Evolutionary conservation across 495 filamentous ascomycete genomes (phyloP).

Genomic region (Cairneyella variabilis): DNA sequence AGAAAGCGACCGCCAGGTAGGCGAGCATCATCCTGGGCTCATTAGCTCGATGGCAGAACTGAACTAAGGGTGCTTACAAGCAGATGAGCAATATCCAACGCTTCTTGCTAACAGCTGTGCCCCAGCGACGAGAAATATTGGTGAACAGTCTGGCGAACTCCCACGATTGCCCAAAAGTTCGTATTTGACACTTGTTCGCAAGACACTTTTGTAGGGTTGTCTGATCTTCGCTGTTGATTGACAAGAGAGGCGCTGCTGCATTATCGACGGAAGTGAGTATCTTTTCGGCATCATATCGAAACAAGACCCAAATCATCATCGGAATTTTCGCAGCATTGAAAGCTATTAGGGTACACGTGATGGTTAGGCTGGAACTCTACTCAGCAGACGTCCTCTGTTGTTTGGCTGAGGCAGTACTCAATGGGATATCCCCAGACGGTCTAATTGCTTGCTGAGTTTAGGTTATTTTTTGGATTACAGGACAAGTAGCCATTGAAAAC

Average conservation of each 20-base stretch:
- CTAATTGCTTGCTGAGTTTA: slow-evolving; percentile 1
- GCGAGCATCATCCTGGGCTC: background rate
- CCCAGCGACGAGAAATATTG: background rate
- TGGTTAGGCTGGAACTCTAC: slow-evolving; percentile 1
- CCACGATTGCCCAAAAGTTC: background rate
- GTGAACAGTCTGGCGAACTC: slow-evolving; percentile 7
- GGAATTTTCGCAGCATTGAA: slow-evolving; percentile 8
- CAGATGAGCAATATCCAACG: slow-evolving; percentile 9
- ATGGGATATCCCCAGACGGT: slow-evolving; percentile 3
- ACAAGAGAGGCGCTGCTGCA: slow-evolving; percentile 4
- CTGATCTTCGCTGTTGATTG: background rate
- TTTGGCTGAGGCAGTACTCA: slow-evolving; percentile 3
- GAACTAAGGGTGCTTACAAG: background rate
- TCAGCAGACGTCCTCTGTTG: background rate
- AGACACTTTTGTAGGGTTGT: slow-evolving; percentile 8
- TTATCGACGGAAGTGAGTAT: slow-evolving; percentile 4
- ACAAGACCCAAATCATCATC: slow-evolving; percentile 7
- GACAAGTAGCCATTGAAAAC: slow-evolving; percentile 2
- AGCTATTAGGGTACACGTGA: slow-evolving; percentile 6
- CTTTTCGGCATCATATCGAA: slow-evolving; percentile 4
- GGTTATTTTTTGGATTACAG: background rate
- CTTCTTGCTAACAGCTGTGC: slow-evolving; percentile 5
- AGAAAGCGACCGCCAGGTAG: background rate
- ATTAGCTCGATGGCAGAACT: background rate
- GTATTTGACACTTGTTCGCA: slow-evolving; percentile 6